These are phyloP conservation scores for Chenopodium suecicum DNA, from an alignment of 148 eudicot species.

Conservation along the genomic window DNA sequence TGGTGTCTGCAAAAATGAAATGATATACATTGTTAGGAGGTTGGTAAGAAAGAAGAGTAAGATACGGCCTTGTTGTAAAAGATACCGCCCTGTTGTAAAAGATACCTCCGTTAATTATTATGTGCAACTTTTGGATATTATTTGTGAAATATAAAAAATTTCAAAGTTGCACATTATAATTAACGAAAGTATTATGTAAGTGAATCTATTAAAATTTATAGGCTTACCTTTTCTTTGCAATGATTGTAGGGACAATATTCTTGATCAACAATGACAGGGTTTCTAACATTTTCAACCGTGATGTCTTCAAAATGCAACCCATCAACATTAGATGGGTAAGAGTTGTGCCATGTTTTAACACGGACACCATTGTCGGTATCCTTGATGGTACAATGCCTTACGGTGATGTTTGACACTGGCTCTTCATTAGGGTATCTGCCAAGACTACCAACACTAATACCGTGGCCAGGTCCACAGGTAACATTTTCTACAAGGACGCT, in stretches of 20 bases:
- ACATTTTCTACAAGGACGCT: constrained; percentile 40
- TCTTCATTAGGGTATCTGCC: not conserved
- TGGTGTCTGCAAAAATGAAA: constrained; percentile 23
- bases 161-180: constrained; percentile 33
- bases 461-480: constrained; percentile 69
- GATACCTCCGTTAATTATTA: no score
- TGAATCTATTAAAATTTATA: no score
- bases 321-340: constrained; percentile 17
- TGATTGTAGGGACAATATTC: constrained; percentile 51
- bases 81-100: no score
- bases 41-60: no score
- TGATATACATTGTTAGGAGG: no score
- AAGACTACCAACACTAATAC: constrained; percentile 59
- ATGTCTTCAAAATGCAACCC: constrained; percentile 53
- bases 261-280: constrained; percentile 45
- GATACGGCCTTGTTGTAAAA: no score
- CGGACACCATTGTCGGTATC: constrained; percentile 47
- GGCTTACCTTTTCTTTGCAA: constrained; percentile 35
- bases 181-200: no score
- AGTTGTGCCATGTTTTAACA: constrained; percentile 51
- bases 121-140: constrained; percentile 20
- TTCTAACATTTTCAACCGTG: constrained; percentile 31
- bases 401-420: constrained; percentile 33
- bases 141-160: constrained; percentile 31
- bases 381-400: constrained; percentile 47